Percentiles rank a stretch among this genome's conserved stretches.
These are phyloP conservation scores for Penicillium hordei DNA, from an alignment of 2,329 filamentous ascomycete genomes.

Conservation along the genomic window DNA sequence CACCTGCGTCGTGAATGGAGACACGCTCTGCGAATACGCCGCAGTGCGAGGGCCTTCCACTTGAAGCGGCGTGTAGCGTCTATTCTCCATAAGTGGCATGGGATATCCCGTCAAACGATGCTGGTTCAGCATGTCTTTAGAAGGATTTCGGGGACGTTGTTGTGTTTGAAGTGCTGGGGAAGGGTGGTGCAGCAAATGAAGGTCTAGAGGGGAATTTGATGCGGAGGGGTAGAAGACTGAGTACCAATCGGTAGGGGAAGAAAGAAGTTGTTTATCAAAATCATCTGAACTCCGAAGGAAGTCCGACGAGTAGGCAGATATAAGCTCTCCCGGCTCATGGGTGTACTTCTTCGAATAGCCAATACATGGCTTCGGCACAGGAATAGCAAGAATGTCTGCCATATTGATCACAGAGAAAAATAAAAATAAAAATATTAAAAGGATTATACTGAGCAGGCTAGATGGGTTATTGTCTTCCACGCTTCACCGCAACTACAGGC, in stretches of 20 bases:
- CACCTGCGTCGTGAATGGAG: background rate
- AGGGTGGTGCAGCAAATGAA: background rate
- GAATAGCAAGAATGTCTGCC: constrained; percentile 15
- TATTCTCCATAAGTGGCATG: background rate
- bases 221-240: background rate
- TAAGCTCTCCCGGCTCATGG: background rate
- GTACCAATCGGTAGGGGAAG: background rate
- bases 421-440: background rate
- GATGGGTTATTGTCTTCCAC: constrained; percentile 1
- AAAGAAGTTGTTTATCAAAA: background rate
- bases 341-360: constrained; percentile 9
- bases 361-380: constrained; percentile 13
- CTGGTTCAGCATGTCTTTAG: background rate
- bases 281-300: background rate
- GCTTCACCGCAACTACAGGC: constrained; percentile 30
- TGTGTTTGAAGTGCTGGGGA: background rate
- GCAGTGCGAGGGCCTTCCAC: background rate
- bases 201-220: background rate
- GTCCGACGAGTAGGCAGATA: background rate
- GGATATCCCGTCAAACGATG: background rate
- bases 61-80: background rate
- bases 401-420: constrained; percentile 4
- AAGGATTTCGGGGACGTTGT: background rate
- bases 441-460: background rate
- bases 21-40: background rate